A percentile compares a stretch with the other conserved stretches of the same genome.
phyloP scores from a whole-genome alignment of 139 green algal genomes.

The Eudorina sp. region DNA sequence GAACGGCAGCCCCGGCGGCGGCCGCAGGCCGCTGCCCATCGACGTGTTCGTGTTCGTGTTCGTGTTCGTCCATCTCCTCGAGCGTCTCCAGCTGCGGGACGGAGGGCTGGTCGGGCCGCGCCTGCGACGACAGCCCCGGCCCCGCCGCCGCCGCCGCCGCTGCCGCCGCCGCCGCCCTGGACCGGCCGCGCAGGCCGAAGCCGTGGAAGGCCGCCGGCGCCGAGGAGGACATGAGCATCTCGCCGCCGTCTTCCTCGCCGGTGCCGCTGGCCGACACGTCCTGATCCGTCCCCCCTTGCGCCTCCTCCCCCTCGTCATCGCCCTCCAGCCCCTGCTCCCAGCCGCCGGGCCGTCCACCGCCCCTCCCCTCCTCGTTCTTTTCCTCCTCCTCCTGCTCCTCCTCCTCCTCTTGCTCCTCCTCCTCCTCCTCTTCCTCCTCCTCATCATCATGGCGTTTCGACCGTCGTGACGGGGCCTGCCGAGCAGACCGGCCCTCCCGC shows the following conservation, averaged over 20 bases:
- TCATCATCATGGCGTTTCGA: too few relatives aligned
- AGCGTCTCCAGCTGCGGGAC: background rate
- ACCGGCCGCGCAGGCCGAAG: background rate
- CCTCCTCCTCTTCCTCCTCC: background rate
- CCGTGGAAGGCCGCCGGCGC: background rate
- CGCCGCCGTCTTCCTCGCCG: background rate
- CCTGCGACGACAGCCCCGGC: background rate
- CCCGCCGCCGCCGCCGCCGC: background rate
- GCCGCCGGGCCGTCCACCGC: too few relatives aligned
- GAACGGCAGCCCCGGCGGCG: too few relatives aligned
- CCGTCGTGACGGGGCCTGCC: too few relatives aligned
- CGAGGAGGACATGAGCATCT: background rate
- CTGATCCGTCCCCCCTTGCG: too few relatives aligned
- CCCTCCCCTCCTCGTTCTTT: background rate
- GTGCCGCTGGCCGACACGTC: too few relatives aligned
- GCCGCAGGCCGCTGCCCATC: background rate
- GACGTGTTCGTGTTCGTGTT: background rate
- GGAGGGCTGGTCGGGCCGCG: background rate
- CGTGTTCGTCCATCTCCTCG: background rate
- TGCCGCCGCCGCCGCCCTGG: too few relatives aligned
- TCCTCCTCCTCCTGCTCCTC: background rate
- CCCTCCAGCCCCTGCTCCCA: background rate
- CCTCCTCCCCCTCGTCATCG: background rate
- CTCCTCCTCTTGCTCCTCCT: background rate
- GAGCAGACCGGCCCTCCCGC: too few relatives aligned